A percentile compares a stretch with the other conserved stretches of the same genome.
phyloP scores from a whole-genome alignment of 2,329 filamentous ascomycete species.

The Penicillium sp. region DNA sequence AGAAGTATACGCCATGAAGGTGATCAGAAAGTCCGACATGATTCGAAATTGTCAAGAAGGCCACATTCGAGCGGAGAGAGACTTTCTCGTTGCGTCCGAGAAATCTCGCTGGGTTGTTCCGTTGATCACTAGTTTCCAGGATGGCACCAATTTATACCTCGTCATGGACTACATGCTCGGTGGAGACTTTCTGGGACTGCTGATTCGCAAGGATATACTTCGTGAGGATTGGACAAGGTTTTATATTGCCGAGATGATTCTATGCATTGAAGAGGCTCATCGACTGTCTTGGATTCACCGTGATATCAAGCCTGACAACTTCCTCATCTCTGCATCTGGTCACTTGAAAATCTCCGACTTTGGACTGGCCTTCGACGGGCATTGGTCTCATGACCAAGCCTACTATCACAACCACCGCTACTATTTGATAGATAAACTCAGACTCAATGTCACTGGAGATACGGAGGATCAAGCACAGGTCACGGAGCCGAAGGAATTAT shows the following conservation, averaged over 20 bases:
- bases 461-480: slow-evolving; percentile 63
- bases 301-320: slow-evolving; percentile 97
- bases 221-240: slow-evolving; percentile 76
- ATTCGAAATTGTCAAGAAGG: slow-evolving; percentile 86
- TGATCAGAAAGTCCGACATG: slow-evolving; percentile 93
- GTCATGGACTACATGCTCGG: slow-evolving; percentile 99
- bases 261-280: slow-evolving; percentile 91
- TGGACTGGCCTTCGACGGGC: slow-evolving; percentile 88
- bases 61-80: slow-evolving; percentile 84
- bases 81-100: slow-evolving; percentile 85
- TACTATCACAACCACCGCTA: slow-evolving; percentile 86
- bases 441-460: slow-evolving; percentile 72
- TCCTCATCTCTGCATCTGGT: slow-evolving; percentile 81
- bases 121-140: slow-evolving; percentile 84
- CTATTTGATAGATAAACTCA: slow-evolving; percentile 71
- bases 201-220: slow-evolving; percentile 81
- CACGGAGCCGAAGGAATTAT: slow-evolving; percentile 28
- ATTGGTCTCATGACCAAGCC: slow-evolving; percentile 86
- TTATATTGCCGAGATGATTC: slow-evolving; percentile 93
- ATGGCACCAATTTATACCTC: slow-evolving; percentile 77
- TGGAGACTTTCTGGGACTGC: slow-evolving; percentile 83
- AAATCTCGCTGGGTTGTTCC: slow-evolving; percentile 90
- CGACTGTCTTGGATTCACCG: slow-evolving; percentile 86
- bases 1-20: slow-evolving; percentile 91
- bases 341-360: slow-evolving; percentile 97